Percentiles rank a stretch among this genome's conserved stretches.
Evolutionary conservation across 257 asterid genomes (phyloP).

Genomic region (Mentha longifolia): DNA sequence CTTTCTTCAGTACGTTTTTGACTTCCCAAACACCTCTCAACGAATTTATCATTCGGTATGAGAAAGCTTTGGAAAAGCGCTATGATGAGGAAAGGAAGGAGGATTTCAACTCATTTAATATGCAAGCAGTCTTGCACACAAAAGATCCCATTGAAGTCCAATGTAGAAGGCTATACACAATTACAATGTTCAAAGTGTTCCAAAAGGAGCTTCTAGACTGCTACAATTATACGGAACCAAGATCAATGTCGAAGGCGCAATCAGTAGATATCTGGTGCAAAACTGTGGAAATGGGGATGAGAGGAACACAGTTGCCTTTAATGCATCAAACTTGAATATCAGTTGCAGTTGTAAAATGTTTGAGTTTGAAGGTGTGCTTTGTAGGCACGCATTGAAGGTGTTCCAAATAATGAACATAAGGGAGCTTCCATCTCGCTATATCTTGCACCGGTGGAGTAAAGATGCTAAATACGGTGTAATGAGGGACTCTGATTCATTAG

Average conservation of each 20-base stretch:
- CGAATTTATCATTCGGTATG: slow-evolving; percentile 73
- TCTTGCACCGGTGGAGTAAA: slow-evolving; percentile 90
- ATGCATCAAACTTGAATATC: slow-evolving; percentile 75
- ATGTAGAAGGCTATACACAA: slow-evolving; percentile 80
- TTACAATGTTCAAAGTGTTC: slow-evolving; percentile 77
- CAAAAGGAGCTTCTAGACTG: slow-evolving; percentile 95
- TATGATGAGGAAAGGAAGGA: slow-evolving; percentile 89
- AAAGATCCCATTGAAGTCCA: slow-evolving; percentile 97
- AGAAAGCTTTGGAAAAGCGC: slow-evolving; percentile 73
- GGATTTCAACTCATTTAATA: slow-evolving; percentile 77
- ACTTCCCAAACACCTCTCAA: slow-evolving; percentile 70
- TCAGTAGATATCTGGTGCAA: slow-evolving; percentile 83
- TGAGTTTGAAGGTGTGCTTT: slow-evolving; percentile 88
- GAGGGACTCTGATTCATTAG: slow-evolving; percentile 75
- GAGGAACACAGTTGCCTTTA: slow-evolving; percentile 86
- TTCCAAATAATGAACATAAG: slow-evolving; percentile 85
- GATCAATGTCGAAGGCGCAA: slow-evolving; percentile 85
- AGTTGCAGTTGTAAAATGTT: slow-evolving; percentile 95
- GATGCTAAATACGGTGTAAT: slow-evolving; percentile 73
- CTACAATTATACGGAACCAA: slow-evolving; percentile 77
- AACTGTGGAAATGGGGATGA: slow-evolving; percentile 79
- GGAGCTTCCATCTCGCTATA: slow-evolving; percentile 87
- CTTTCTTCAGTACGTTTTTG: slow-evolving; percentile 63
- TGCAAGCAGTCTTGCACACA: slow-evolving; percentile 77
- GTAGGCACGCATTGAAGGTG: slow-evolving; percentile 87